These are phyloP conservation scores for Ophiostoma angusticollis DNA, from an alignment of 2,329 filamentous ascomycete genomes.

Conservation along the genomic window DNA sequence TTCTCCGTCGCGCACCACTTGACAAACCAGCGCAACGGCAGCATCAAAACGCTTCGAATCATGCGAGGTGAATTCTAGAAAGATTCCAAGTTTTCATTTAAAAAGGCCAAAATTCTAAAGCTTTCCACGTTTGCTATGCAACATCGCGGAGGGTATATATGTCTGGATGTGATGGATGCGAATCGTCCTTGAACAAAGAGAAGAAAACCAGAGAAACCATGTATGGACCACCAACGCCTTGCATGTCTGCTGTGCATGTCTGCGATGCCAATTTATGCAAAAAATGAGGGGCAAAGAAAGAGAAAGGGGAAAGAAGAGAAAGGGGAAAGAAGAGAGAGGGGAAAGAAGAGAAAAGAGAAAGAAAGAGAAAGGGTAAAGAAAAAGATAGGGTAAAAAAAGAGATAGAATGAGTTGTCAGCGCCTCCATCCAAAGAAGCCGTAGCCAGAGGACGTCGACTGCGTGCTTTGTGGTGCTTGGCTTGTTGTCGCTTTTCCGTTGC, in stretches of 20 bases:
- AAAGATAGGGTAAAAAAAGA: background rate
- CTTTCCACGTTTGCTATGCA: slow-evolving; percentile 3
- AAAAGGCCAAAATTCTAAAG: background rate
- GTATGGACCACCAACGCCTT: slow-evolving; percentile 7
- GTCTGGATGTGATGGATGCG: background rate
- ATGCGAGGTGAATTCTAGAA: background rate
- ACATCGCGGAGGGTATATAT: slow-evolving; percentile 4
- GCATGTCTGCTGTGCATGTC: slow-evolving; percentile 6
- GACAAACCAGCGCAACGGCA: too few relatives aligned
- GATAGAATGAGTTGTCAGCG: slow-evolving; percentile 18
- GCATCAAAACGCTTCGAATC: too few relatives aligned
- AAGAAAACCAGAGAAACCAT: too few relatives aligned
- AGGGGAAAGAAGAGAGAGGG: background rate
- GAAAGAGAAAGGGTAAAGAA: background rate
- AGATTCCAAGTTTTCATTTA: background rate
- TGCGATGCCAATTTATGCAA: slow-evolving; percentile 6
- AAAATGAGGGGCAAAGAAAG: slow-evolving; percentile 1
- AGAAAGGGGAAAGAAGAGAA: background rate
- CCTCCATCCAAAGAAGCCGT: slow-evolving; percentile 45
- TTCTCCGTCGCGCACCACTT: too few relatives aligned
- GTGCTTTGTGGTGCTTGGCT: background rate
- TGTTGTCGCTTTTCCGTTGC: background rate
- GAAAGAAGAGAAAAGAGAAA: background rate
- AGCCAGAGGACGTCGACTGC: slow-evolving; percentile 13
- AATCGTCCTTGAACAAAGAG: too few relatives aligned